A percentile compares a stretch with the other conserved stretches of the same genome.
These are phyloP conservation scores for Globisporangium abappressorium DNA, from an alignment of 352 stramenopile species.

Conservation along the genomic window DNA sequence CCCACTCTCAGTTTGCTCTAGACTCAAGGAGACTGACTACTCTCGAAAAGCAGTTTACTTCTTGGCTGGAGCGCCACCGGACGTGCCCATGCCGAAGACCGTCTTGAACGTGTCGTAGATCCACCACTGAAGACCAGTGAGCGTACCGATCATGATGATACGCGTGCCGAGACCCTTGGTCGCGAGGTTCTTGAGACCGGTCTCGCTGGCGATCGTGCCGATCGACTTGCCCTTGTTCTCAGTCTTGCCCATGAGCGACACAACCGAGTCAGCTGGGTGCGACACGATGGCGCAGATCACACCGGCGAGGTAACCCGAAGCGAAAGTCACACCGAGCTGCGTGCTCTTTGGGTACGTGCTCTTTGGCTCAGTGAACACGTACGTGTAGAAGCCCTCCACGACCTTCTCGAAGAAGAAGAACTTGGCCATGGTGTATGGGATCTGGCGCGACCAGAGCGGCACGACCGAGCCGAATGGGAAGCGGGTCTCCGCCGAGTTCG, in stretches of 20 bases:
- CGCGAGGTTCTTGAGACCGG: slow-evolving; percentile 70
- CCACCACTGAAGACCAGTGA: slow-evolving; percentile 96
- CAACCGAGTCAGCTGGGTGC: slow-evolving; percentile 98
- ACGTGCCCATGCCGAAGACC: slow-evolving; percentile 90
- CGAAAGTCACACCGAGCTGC: slow-evolving; percentile 96
- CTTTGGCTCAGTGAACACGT: slow-evolving; percentile 91
- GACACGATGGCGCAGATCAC: slow-evolving; percentile 99
- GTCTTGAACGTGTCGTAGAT: slow-evolving; percentile 97
- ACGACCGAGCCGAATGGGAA: slow-evolving; percentile 92
- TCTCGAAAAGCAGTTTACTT: slow-evolving; percentile 29
- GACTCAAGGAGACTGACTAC: background rate
- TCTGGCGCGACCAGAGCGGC: slow-evolving; percentile 90
- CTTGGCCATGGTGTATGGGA: slow-evolving; percentile 99
- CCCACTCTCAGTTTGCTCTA: slow-evolving; percentile 6
- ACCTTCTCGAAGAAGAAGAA: slow-evolving; percentile 97
- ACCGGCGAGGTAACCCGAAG: slow-evolving; percentile 98
- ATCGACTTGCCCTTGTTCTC: slow-evolving; percentile 91
- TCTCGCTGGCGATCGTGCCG: slow-evolving; percentile 85
- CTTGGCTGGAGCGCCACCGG: slow-evolving; percentile 77
- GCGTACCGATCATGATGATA: slow-evolving; percentile 96
- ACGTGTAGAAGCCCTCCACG: slow-evolving; percentile 84
- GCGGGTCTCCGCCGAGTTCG: slow-evolving; percentile 82
- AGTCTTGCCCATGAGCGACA: slow-evolving; percentile 95
- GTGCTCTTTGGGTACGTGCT: slow-evolving; percentile 90
- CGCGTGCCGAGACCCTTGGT: slow-evolving; percentile 90